phyloP scores from a whole-genome alignment of 2,329 filamentous ascomycete genomes.

The Penicillium sp. region DNA sequence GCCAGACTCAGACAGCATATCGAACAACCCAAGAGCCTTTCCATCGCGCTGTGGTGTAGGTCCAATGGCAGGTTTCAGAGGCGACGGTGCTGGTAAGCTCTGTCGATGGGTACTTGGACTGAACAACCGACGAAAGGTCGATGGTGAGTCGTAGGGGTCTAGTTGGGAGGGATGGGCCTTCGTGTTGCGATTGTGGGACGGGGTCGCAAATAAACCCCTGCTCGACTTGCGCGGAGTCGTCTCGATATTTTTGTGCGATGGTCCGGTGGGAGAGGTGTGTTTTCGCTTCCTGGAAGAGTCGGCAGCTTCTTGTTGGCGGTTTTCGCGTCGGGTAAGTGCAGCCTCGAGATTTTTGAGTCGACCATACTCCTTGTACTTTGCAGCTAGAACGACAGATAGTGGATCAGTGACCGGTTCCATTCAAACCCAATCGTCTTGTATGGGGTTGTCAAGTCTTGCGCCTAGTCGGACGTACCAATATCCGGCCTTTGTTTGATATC shows the following conservation, averaged over 20 bases:
- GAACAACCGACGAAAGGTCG: constrained; percentile 38
- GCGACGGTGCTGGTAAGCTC: constrained; percentile 29
- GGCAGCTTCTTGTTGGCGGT: constrained; percentile 16
- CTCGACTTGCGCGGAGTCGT: constrained; percentile 39
- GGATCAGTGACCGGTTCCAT: not conserved
- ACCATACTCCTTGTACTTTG: constrained; percentile 51
- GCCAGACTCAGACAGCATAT: constrained; percentile 46
- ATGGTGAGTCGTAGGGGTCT: constrained; percentile 48
- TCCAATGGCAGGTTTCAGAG: constrained; percentile 44
- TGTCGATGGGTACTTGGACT: constrained; percentile 36
- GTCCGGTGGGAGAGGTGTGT: constrained; percentile 29
- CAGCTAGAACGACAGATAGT: constrained; percentile 28
- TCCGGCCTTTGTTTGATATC: constrained; percentile 50
- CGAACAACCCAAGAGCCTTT: constrained; percentile 49
- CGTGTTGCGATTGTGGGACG: constrained; percentile 27
- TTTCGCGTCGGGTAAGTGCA: constrained; percentile 20
- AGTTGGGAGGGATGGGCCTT: constrained; percentile 39
- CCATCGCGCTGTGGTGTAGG: constrained; percentile 53
- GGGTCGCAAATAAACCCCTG: constrained; percentile 33
- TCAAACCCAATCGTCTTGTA: no score
- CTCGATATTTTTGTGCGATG: constrained; percentile 7
- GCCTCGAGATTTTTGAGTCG: constrained; percentile 41
- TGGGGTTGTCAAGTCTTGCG: not conserved
- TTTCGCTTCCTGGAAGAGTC: constrained; percentile 34
- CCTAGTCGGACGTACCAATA: constrained; percentile 39